Base-by-base conservation (phyloP, 1,284 basidiomycete genomes). In the Vanrija sp. region DNA sequence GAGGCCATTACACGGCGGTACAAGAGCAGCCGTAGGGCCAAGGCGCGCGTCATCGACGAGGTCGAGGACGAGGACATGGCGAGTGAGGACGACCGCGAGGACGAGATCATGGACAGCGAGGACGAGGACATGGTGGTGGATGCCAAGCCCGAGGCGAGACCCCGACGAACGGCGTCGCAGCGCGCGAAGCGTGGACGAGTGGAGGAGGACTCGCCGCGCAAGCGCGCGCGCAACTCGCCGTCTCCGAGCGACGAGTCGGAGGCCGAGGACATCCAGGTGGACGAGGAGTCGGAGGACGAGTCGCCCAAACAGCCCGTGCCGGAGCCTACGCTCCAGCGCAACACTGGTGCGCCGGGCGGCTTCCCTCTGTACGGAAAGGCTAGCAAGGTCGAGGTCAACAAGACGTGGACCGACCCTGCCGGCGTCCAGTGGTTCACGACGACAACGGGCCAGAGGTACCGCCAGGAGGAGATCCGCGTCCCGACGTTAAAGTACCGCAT, bases 401-500 rank as follows among this genome's bases (percentile, higher is more conserved):
- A 45, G 38, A 27, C 37, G 1, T 51, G 47, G 44, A 54, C 55
- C 16, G 55, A 60, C 23, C 52, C 59, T 1, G 35, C 55, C 1
- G 59, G 59, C 23, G 55, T 60, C 5, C 16, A 27, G 31, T 60
- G 59, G 59, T 37, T 57, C 41, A 18, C 18, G 7, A 25, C 59
- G 3, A 19, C 19, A 2, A 25, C 24, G n/a, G 58, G 46, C 2
- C 22, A 36, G 10, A 20, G 41, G 27, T 55, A 31, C 39, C 52
- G 59, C 8, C 47, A 46, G n/a, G 55, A 50, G 4, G 53, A 57
- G 16, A 47, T 57, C 5, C 55, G 53, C 37, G 25, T 57, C 24
- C 36, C 49, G n/a, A 41, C 49, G 7, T 44, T 44, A 39, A 60
- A 60, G 53, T 60, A 57, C 45, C 20, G 20, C 3, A 60, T 60